Percentiles rank a stretch among this genome's conserved stretches.
These are phyloP conservation scores for Rutidosis leptorrhynchoides DNA, from an alignment of 129 eudicot species.

Conservation along the genomic window DNA sequence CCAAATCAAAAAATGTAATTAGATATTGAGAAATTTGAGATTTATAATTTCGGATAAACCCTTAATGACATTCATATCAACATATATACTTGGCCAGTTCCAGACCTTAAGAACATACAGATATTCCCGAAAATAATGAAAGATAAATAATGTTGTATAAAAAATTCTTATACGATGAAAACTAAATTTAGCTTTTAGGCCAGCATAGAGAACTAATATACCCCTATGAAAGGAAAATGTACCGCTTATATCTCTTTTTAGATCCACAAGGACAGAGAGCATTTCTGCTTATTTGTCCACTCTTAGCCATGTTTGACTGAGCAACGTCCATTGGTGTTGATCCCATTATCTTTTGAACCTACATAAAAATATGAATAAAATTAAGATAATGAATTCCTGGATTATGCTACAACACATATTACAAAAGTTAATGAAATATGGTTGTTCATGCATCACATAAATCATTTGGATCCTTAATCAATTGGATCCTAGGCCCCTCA, in stretches of 20 bases:
- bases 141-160: not conserved
- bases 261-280: conserved; percentile 94
- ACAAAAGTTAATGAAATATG: not conserved
- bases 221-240: conserved; percentile 23
- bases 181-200: not conserved
- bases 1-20: not conserved
- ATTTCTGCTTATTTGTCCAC: conserved; percentile 91
- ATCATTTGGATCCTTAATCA: not conserved
- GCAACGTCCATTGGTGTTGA: conserved; percentile 89
- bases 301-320: conserved; percentile 79
- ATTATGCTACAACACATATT: not conserved
- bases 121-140: not conserved
- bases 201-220: not conserved
- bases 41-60: no score
- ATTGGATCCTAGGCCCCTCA: not conserved
- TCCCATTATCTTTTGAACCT: conserved; percentile 96
- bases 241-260: conserved; percentile 85
- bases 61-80: not conserved
- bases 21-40: no score
- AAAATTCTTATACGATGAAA: not conserved
- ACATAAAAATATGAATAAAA: conserved; percentile 22
- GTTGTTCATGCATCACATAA: conserved; percentile 1
- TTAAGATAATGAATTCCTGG: conserved; percentile 13
- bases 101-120: not conserved
- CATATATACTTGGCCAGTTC: not conserved